Percentiles rank a stretch among this genome's conserved stretches.
phyloP scores from a whole-genome alignment of 2,329 filamentous ascomycete genomes.

The Colletotrichum eremochloae region DNA sequence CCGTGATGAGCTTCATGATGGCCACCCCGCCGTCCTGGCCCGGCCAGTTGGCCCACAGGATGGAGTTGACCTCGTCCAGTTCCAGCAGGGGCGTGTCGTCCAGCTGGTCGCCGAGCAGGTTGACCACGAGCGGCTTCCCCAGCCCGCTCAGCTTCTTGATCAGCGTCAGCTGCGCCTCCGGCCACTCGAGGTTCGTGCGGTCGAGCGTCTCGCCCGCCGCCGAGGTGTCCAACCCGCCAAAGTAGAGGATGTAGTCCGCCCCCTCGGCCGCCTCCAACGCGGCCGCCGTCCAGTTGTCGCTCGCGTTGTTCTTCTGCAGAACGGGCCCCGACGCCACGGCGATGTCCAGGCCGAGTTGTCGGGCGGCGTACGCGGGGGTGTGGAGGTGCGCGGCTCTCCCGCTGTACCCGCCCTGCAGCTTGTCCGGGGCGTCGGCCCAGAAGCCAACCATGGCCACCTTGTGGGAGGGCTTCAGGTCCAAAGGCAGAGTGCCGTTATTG shows the following conservation, averaged over 20 bases:
- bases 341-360: background rate
- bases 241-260: slow-evolving; percentile 66
- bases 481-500: slow-evolving; percentile 50
- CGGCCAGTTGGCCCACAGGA: slow-evolving; percentile 71
- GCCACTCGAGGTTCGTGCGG: slow-evolving; percentile 64
- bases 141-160: slow-evolving; percentile 50
- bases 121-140: background rate
- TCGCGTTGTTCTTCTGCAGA: background rate
- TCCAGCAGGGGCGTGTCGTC: background rate
- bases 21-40: slow-evolving; percentile 65
- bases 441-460: slow-evolving; percentile 15
- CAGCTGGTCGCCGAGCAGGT: background rate
- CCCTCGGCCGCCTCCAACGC: slow-evolving; percentile 55
- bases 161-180: slow-evolving; percentile 63
- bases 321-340: background rate
- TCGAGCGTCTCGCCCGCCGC: slow-evolving; percentile 67
- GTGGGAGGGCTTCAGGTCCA: slow-evolving; percentile 50
- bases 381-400: background rate
- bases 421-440: slow-evolving; percentile 9
- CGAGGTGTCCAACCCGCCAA: slow-evolving; percentile 67
- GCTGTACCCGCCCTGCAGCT: slow-evolving; percentile 15
- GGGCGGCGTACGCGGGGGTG: background rate
- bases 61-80: slow-evolving; percentile 57
- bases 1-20: slow-evolving; percentile 66
- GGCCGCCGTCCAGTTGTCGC: slow-evolving; percentile 42